Evolutionary conservation across 257 asterid genomes (phyloP).

Genomic region (Solanum tarijense): DNA sequence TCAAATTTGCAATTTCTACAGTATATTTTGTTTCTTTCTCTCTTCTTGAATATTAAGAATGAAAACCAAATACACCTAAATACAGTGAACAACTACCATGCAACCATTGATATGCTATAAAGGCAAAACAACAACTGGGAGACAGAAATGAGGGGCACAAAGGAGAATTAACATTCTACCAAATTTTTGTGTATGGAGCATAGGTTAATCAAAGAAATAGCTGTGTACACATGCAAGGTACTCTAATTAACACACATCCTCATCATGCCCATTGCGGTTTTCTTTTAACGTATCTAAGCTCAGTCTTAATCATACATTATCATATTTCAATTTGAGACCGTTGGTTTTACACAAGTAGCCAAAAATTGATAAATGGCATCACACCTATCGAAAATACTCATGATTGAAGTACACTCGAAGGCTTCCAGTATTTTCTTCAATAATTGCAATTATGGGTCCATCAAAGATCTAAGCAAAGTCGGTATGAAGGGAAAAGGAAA

Average conservation of each 20-base stretch:
- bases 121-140: not conserved
- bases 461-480: not conserved
- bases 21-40: not conserved
- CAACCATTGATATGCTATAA: not conserved
- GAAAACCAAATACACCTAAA: not conserved
- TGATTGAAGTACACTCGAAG: not conserved
- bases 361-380: not conserved
- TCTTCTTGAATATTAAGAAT: not conserved
- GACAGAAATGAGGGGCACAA: not conserved
- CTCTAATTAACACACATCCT: not conserved
- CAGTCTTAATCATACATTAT: not conserved
- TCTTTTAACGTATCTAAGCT: not conserved
- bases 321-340: not conserved
- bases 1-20: not conserved
- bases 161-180: not conserved
- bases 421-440: not conserved
- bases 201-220: not conserved
- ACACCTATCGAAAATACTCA: not conserved
- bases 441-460: not conserved
- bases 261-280: not conserved
- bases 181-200: not conserved
- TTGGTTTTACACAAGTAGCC: not conserved
- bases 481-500: not conserved
- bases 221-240: conserved; percentile 1
- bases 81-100: not conserved